These are phyloP conservation scores for Cupressus sempervirens DNA, from an alignment of 75 land plant species.

Conservation along the genomic window DNA sequence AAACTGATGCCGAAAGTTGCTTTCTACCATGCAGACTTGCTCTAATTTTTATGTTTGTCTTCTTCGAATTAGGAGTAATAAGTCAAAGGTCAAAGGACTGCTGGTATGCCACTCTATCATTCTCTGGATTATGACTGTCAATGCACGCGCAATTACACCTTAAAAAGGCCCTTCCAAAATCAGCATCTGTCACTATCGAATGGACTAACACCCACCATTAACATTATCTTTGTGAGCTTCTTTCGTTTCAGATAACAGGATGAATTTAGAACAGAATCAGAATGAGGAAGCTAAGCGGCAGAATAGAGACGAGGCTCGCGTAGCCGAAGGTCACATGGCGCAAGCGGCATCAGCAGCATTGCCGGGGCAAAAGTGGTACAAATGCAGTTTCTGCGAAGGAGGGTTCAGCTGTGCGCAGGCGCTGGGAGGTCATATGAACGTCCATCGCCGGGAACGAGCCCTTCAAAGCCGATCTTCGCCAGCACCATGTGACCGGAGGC, in stretches of 20 bases:
- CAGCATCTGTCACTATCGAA: no score
- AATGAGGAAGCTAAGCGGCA: not conserved
- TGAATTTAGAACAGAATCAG: not conserved
- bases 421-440: slow-evolving; percentile 34
- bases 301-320: not conserved
- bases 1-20: no score
- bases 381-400: slow-evolving; percentile 38
- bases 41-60: no score
- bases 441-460: slow-evolving; percentile 28
- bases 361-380: slow-evolving; percentile 42
- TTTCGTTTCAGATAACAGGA: not conserved
- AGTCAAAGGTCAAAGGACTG: no score
- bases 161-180: no score
- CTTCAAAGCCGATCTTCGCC: no score
- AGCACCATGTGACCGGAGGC: no score
- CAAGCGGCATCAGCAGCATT: slow-evolving; percentile 13
- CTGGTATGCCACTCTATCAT: not conserved
- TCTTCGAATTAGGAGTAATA: no score
- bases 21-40: no score
- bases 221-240: no score
- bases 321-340: not conserved
- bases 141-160: not conserved
- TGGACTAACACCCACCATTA: no score
- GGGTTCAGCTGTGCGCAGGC: slow-evolving; percentile 41
- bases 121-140: not conserved